Percentiles rank a stretch among this genome's conserved stretches.
Evolutionary conservation across 2,329 filamentous ascomycete species (phyloP).

Genomic region (Aureobasidium lini): DNA sequence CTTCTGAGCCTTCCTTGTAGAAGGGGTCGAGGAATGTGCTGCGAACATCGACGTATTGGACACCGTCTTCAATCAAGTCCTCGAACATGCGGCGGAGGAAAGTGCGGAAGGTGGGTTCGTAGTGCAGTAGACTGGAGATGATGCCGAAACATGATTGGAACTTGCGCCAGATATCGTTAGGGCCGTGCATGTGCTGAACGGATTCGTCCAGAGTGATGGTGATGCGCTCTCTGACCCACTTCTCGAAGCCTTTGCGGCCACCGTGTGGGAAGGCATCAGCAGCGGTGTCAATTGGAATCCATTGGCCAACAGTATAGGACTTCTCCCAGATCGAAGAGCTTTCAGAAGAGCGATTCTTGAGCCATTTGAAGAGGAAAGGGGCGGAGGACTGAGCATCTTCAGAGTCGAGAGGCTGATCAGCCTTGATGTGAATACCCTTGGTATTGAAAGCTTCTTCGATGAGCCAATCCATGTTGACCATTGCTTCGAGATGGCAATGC

Average conservation of each 20-base stretch:
- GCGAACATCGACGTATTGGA: slow-evolving; percentile 77
- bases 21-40: slow-evolving; percentile 68
- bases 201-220: slow-evolving; percentile 66
- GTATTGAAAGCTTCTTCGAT: slow-evolving; percentile 63
- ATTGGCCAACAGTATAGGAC: slow-evolving; percentile 52
- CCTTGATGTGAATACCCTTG: slow-evolving; percentile 64
- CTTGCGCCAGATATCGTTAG: slow-evolving; percentile 78
- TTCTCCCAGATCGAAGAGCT: slow-evolving; percentile 56
- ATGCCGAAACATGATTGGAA: slow-evolving; percentile 73
- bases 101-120: slow-evolving; percentile 79
- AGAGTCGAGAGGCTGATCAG: slow-evolving; percentile 50
- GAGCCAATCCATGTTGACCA: slow-evolving; percentile 80
- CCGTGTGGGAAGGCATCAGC: slow-evolving; percentile 69
- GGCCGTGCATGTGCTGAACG: slow-evolving; percentile 71
- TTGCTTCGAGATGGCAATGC: slow-evolving; percentile 85
- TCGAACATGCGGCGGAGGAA: slow-evolving; percentile 67
- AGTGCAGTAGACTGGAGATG: slow-evolving; percentile 68
- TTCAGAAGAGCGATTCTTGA: slow-evolving; percentile 43
- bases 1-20: slow-evolving; percentile 55
- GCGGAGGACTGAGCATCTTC: slow-evolving; percentile 47
- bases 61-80: slow-evolving; percentile 69
- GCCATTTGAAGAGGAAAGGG: slow-evolving; percentile 49
- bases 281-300: slow-evolving; percentile 52
- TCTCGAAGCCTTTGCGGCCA: slow-evolving; percentile 62
- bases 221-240: slow-evolving; percentile 68